Evolutionary conservation across 164 flowering plant genomes (phyloP), one percentile per base, ranked within the genome.

Genomic region (Aristolochia californica): DNA sequence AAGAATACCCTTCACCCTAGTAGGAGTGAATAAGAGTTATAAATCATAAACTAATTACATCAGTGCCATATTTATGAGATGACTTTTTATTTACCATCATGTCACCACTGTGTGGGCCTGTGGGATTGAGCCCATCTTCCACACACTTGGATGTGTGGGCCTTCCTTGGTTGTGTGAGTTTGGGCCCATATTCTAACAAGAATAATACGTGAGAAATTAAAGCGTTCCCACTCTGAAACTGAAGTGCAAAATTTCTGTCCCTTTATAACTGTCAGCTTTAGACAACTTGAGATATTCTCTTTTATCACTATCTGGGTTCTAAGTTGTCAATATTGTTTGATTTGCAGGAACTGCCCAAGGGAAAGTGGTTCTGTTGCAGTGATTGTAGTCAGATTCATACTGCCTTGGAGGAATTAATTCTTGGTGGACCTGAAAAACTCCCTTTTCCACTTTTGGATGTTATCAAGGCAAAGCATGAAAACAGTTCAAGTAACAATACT

Each of bases 331-430:
- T 20, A 22, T 44, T 23, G 50, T 28, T 25, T 55, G 4, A 38
- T 24, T 57, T 52, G 71, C 83, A 94, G 99, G 95, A 83, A 78
- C 55, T 87, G 64, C 99, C 99, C 11, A 58, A 74, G 52, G 97
- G 84, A 20, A 71, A 83, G 50, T 94, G 99, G 99, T 89, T 94
- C 72, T 94, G 99, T 57, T 73, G 77, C 63, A 5, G 15, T 5
- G 82, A 74, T 0, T 94, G 99, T 78, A 62, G 50, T 25, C 66
- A 63, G 23, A 78, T 94, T 27, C 69, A 84, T 63, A 56, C 70
- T 40, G 60, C 80, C 60, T 66, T 94, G 76, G 59, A 75, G 64
- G 72, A 80, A 30, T 69, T 77, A 69, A 70, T 83, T 17, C 28
- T 24, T 47, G 58, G 45, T 58, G 93, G 85, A 43, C 70, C 69